Percentiles rank a stretch among this genome's conserved stretches.
Evolutionary conservation across 1,284 basidiomycete genomes (phyloP).

Genomic region (Puccinia triticina): DNA sequence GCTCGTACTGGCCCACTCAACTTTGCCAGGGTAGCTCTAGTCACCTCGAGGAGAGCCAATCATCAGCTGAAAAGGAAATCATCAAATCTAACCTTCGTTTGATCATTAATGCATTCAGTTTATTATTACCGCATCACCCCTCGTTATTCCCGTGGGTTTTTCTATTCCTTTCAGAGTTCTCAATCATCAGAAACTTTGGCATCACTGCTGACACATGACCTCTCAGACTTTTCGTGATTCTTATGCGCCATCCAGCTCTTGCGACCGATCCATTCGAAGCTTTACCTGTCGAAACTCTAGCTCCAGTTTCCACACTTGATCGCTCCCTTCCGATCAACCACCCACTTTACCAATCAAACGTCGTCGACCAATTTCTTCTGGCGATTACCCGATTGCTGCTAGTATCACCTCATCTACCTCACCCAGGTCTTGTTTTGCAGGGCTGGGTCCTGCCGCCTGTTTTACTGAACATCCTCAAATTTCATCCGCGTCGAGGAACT

Average conservation of each 20-base stretch:
- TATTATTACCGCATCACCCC: conserved; percentile 38
- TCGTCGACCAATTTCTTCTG: conserved; percentile 18
- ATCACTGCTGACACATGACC: not conserved
- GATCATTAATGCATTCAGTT: conserved; percentile 37
- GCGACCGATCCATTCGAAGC: conserved; percentile 41
- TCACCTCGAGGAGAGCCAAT: not conserved
- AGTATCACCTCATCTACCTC: conserved; percentile 50
- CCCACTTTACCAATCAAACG: conserved; percentile 30
- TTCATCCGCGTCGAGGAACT: conserved; percentile 43
- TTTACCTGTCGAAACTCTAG: conserved; percentile 13
- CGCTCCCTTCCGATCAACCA: conserved; percentile 9
- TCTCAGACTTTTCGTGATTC: conserved; percentile 27
- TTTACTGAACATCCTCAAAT: conserved; percentile 34
- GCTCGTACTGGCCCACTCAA: conserved; percentile 20
- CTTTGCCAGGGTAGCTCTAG: not conserved
- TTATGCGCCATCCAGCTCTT: conserved; percentile 50
- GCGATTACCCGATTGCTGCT: conserved; percentile 32
- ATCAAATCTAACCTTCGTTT: conserved; percentile 22
- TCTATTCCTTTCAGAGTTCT: not conserved
- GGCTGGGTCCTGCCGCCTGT: conserved; percentile 38
- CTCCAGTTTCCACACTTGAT: not conserved
- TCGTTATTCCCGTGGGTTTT: conserved; percentile 35
- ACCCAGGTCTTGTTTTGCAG: conserved; percentile 38
- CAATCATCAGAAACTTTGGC: not conserved
- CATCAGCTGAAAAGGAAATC: not conserved